Percentiles rank a stretch among this genome's conserved stretches.
Conservation (phyloP, 2,329 filamentous ascomycete genomes). For the Leptographium wingfieldii region DNA sequence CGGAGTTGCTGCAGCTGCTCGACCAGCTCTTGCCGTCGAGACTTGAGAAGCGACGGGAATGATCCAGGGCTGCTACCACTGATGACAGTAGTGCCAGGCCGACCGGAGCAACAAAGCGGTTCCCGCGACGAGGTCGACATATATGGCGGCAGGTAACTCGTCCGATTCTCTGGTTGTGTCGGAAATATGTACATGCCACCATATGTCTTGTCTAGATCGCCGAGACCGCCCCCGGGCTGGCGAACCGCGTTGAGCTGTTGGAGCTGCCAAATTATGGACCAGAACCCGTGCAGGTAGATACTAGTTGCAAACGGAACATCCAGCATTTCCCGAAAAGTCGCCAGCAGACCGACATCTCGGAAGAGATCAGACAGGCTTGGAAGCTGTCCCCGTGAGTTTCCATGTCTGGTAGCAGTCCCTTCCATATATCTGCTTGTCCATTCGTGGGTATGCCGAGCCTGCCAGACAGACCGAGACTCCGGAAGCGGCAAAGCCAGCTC, state of each 20-base stretch:
- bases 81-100: neutral
- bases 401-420: neutral
- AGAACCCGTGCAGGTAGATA: constrained; percentile 53
- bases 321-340: constrained; percentile 33
- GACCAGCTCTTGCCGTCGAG: constrained; percentile 49
- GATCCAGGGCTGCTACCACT: constrained; percentile 4
- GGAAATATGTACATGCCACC: neutral
- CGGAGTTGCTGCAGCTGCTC: constrained; percentile 40
- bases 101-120: neutral
- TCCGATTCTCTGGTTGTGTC: neutral
- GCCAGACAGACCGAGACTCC: constrained; percentile 49
- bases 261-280: constrained; percentile 54
- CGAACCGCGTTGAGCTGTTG: constrained; percentile 42
- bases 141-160: neutral
- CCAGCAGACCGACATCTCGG: constrained; percentile 40
- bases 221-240: constrained; percentile 27
- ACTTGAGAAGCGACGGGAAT: constrained; percentile 29
- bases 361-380: constrained; percentile 44
- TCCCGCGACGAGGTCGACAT: neutral
- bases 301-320: constrained; percentile 44
- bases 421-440: constrained; percentile 51
- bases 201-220: neutral
- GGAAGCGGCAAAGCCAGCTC: constrained; percentile 56
- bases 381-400: constrained; percentile 17
- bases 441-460: constrained; percentile 45